These are phyloP conservation scores for Juncus effusus DNA, from an alignment of 176 grass and related monocot species.

Conservation along the genomic window DNA sequence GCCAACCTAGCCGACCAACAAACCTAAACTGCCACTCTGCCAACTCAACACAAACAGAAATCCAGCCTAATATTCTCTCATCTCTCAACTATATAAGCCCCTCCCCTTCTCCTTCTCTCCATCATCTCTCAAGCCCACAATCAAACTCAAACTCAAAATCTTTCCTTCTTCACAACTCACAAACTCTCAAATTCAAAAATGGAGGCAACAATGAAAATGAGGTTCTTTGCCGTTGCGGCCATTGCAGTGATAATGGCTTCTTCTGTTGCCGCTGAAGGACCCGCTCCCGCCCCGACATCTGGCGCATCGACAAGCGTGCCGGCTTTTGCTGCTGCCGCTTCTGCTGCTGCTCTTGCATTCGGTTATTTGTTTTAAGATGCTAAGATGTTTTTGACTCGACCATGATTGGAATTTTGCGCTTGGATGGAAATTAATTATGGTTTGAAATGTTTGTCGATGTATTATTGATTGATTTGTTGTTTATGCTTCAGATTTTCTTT, in stretches of 20 bases:
- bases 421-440: conserved; percentile 3
- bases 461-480: conserved; percentile 22
- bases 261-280: conserved; percentile 5
- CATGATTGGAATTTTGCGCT: background rate
- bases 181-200: conserved; percentile 19
- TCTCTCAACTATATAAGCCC: conserved; percentile 24
- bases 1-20: conserved; percentile 21
- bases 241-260: conserved; percentile 11
- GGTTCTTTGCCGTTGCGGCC: conserved; percentile 13
- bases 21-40: conserved; percentile 18
- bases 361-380: conserved; percentile 22
- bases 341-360: conserved; percentile 17
- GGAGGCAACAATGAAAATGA: conserved; percentile 23
- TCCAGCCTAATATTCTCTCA: conserved; percentile 18
- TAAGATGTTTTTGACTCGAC: background rate
- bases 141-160: conserved; percentile 10
- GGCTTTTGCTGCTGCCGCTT: conserved; percentile 6
- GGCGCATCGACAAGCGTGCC: conserved; percentile 14
- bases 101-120: background rate
- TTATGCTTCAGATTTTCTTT: conserved; percentile 7
- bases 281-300: conserved; percentile 17
- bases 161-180: conserved; percentile 8
- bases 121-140: conserved; percentile 7
- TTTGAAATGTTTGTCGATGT: conserved; percentile 20
- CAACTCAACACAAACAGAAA: conserved; percentile 26